A percentile compares a stretch with the other conserved stretches of the same genome.
These are phyloP conservation scores for Anacardium occidentale DNA, from an alignment of 345 rosid genomes.

Conservation along the genomic window DNA sequence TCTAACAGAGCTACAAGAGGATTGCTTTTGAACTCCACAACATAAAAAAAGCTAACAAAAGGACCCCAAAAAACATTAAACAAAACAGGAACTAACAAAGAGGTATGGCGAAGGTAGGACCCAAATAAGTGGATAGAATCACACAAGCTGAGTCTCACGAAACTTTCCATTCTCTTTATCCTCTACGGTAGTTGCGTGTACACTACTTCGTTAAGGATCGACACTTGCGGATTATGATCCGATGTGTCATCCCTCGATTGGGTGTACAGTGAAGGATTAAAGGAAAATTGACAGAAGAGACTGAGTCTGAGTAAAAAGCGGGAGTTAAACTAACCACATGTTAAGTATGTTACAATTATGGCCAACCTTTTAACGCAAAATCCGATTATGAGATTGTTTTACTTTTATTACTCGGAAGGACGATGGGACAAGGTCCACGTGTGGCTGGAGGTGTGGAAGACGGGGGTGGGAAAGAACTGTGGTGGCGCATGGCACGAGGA, in stretches of 20 bases:
- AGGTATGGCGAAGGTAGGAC: constrained; percentile 26
- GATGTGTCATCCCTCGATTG: constrained; percentile 10
- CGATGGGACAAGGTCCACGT: too few species aligned
- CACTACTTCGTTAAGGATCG: neutral
- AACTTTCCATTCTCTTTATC: neutral
- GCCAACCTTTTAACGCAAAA: constrained; percentile 25
- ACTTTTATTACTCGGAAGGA: neutral
- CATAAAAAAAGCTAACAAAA: constrained; percentile 10
- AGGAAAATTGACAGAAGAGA: constrained; percentile 10
- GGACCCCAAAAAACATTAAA: neutral
- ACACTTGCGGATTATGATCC: neutral
- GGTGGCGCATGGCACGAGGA: too few species aligned
- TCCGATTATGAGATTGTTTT: neutral
- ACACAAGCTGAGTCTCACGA: neutral
- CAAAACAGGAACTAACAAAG: neutral
- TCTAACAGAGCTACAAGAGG: constrained; percentile 24
- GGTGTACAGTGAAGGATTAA: neutral
- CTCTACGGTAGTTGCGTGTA: constrained; percentile 6
- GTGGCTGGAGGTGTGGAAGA: too few species aligned
- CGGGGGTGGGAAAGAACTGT: neutral
- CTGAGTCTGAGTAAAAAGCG: constrained; percentile 19
- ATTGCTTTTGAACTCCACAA: constrained; percentile 27
- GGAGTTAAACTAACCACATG: constrained; percentile 24
- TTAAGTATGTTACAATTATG: constrained; percentile 20
- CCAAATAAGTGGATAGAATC: constrained; percentile 20